These are phyloP conservation scores for Curvularia hawaiiensis DNA, from an alignment of 2,329 filamentous ascomycete species.

Conservation along the genomic window DNA sequence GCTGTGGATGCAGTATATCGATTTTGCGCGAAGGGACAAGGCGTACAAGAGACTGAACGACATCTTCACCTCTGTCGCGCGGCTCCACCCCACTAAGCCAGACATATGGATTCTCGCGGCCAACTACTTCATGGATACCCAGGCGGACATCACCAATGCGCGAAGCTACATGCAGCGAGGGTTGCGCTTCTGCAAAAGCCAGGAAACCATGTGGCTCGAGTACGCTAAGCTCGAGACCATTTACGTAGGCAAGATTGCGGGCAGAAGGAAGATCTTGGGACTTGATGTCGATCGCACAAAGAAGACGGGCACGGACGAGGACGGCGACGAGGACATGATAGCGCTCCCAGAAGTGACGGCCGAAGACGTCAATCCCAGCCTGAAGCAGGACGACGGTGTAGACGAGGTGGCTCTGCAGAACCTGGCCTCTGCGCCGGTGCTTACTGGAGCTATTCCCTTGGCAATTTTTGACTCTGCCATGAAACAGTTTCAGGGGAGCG, in stretches of 20 bases:
- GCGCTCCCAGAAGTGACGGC: constrained; percentile 64
- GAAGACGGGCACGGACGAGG: constrained; percentile 52
- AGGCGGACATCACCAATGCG: constrained; percentile 86
- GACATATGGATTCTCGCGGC: constrained; percentile 87
- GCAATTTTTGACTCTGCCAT: constrained; percentile 88
- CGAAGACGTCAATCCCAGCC: constrained; percentile 65
- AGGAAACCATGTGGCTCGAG: constrained; percentile 80
- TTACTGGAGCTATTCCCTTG: constrained; percentile 91
- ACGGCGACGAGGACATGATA: constrained; percentile 57
- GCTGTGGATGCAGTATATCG: constrained; percentile 90
- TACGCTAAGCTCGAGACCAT: constrained; percentile 92
- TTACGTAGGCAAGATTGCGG: constrained; percentile 82
- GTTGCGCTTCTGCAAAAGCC: constrained; percentile 82
- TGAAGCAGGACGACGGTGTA: constrained; percentile 54
- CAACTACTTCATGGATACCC: constrained; percentile 74
- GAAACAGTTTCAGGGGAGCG: constrained; percentile 74
- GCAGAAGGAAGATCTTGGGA: constrained; percentile 70
- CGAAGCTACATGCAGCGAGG: constrained; percentile 87
- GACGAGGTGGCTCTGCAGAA: constrained; percentile 66
- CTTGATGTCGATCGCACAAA: constrained; percentile 57
- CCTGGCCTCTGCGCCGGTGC: constrained; percentile 73
- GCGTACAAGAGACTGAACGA: constrained; percentile 65
- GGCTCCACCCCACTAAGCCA: constrained; percentile 82
- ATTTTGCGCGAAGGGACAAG: constrained; percentile 73
- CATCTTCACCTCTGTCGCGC: constrained; percentile 70